Base-by-base conservation (phyloP, 441 rosid species). In the Dalechampia spathulata region DNA sequence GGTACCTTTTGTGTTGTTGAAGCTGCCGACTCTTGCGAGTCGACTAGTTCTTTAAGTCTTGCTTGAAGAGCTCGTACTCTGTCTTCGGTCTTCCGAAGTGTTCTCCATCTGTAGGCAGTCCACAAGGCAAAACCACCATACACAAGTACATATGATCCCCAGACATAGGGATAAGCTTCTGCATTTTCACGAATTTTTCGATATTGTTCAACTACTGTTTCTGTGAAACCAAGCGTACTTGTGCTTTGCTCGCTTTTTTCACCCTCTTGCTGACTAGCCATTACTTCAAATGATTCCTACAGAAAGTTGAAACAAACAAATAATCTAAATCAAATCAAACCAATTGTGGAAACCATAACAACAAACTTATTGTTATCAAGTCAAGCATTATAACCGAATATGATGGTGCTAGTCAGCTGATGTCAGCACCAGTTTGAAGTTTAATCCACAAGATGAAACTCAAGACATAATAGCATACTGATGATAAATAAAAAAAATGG, bases 31-130 rank as follows among this genome's bases (percentile, higher is more conserved):
- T 86, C 80, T 67, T 87, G 79, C 16, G 76, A 56, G 47, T 82
- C 72, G 15, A 76, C 83, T 2, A 84, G 70, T 49, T 89, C 73
- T 4, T 80, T 66, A 16, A 85, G 81, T 61, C 82, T 82, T 16
- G 68, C 66, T 52, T 86, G 97, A 64, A 89, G 94, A 44, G 37
- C 85, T 51, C 94, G 80, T 25, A 92, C 90, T 62, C 97, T 77
- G 69, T 85, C 94, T 75, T 92, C 99, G 0, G 96, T 86, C 70
- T 75, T 85, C 8, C 97, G 78, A 37, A 92, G 95, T 70, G 79
- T 90, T 65, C 90, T 83, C 92, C 88, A 86, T 55, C 99, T 72
- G 66, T 89, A 87, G 17, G 80, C 50, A 6, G 72, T 61, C 94
- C 94, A 92, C 44, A 86, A 83, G 55, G 63, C 78, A 20, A 89